These are phyloP conservation scores for Quercus suber DNA, from an alignment of 306 rosid species.

Conservation along the genomic window DNA sequence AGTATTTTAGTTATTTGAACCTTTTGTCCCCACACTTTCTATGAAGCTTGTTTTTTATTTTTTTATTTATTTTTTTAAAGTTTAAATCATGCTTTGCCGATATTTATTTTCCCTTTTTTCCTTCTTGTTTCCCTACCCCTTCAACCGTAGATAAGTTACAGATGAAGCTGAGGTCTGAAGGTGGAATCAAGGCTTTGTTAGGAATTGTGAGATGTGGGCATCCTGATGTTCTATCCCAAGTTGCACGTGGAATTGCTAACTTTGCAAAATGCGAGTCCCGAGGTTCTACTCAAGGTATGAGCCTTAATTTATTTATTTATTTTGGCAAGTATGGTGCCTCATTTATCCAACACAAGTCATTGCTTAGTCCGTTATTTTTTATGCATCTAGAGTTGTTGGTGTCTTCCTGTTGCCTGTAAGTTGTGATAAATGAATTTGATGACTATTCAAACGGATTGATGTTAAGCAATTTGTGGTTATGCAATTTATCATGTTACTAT, in stretches of 20 bases:
- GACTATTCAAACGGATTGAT: neutral
- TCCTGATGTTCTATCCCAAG: conserved; percentile 97
- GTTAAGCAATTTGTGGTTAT: neutral
- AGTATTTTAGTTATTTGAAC: neutral
- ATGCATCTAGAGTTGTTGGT: neutral
- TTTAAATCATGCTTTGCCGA: conserved; percentile 1
- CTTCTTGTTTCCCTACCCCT: conserved; percentile 12
- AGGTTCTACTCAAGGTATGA: conserved; percentile 76
- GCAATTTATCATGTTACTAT: neutral
- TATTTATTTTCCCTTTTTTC: neutral
- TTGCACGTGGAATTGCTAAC: conserved; percentile 96
- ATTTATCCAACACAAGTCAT: neutral
- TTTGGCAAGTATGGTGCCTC: neutral
- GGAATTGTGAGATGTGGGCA: conserved; percentile 98
- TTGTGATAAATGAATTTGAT: neutral
- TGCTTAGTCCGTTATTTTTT: neutral
- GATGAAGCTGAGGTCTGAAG: conserved; percentile 79
- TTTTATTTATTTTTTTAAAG: neutral
- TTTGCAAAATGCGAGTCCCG: conserved; percentile 99
- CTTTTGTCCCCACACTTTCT: neutral
- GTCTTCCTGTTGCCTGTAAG: neutral
- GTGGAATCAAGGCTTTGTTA: conserved; percentile 89
- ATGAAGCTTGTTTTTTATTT: neutral
- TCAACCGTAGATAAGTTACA: conserved; percentile 64
- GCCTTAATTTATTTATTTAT: neutral